Percentiles rank a stretch among this genome's conserved stretches.
These are phyloP conservation scores for Alectoria sarmentosa DNA, from an alignment of 495 filamentous ascomycete species.

Conservation along the genomic window DNA sequence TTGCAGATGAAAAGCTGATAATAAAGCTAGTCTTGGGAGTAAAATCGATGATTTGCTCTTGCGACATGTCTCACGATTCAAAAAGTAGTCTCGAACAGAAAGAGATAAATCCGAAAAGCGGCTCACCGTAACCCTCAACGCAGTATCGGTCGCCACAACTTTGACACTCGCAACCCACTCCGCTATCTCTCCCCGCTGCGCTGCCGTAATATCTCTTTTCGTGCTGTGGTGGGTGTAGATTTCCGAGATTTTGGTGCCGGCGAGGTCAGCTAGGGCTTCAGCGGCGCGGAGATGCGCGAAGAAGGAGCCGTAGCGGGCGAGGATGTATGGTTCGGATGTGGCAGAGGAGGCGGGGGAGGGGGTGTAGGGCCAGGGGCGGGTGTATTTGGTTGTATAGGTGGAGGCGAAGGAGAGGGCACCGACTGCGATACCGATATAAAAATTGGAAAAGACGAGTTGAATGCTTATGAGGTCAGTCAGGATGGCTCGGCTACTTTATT, in stretches of 20 bases:
- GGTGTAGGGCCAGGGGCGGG: slow-evolving; percentile 54
- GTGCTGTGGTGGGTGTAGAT: slow-evolving; percentile 36
- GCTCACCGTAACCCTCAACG: slow-evolving; percentile 46
- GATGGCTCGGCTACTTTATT: not conserved
- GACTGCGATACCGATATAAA: slow-evolving; percentile 54
- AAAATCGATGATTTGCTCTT: too few species aligned
- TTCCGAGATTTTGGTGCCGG: slow-evolving; percentile 38
- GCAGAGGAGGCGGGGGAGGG: slow-evolving; percentile 46
- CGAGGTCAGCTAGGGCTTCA: slow-evolving; percentile 47
- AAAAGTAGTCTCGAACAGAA: too few species aligned
- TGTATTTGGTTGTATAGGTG: slow-evolving; percentile 44
- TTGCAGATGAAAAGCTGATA: too few species aligned
- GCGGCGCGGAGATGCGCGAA: slow-evolving; percentile 50
- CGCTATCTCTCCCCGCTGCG: slow-evolving; percentile 48
- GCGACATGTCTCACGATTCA: too few species aligned
- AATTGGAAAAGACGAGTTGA: slow-evolving; percentile 55
- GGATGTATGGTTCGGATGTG: slow-evolving; percentile 56
- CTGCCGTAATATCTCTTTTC: slow-evolving; percentile 36
- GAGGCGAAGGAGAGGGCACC: slow-evolving; percentile 44
- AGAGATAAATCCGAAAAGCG: too few species aligned
- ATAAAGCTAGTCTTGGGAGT: too few species aligned
- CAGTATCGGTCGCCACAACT: slow-evolving; percentile 51
- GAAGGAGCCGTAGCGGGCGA: slow-evolving; percentile 53
- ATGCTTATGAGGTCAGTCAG: slow-evolving; percentile 30
- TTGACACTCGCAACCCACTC: slow-evolving; percentile 55